Evolutionary conservation across 225 moss, liverwort and hornwort genomes (phyloP).

Genomic region (Polytrichum formosum): DNA sequence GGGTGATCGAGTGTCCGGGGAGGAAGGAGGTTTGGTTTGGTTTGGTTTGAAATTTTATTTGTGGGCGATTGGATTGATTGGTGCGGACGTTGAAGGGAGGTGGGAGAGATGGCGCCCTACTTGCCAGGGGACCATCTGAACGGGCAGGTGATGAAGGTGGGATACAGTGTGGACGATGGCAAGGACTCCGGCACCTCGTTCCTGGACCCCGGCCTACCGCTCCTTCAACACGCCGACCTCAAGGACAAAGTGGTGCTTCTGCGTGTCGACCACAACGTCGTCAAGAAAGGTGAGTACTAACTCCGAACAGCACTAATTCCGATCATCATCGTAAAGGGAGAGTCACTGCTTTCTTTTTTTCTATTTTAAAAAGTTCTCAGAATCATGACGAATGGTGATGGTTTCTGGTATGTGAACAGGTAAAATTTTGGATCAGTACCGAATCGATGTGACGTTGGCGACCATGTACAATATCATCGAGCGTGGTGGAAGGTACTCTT

Average conservation of each 20-base stretch:
- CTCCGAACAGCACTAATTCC: neutral
- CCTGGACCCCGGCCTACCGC: slow-evolving; percentile 71
- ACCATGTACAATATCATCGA: slow-evolving; percentile 95
- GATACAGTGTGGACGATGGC: slow-evolving; percentile 83
- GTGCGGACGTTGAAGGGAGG: neutral
- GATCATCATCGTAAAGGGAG: neutral
- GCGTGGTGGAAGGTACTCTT: slow-evolving; percentile 65
- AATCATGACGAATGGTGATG: neutral
- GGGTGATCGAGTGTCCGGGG: too few relatives aligned
- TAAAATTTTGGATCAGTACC: slow-evolving; percentile 74
- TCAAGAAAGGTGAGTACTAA: slow-evolving; percentile 60
- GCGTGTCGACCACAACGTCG: slow-evolving; percentile 91
- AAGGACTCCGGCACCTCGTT: slow-evolving; percentile 24
- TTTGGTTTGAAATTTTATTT: neutral
- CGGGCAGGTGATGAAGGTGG: slow-evolving; percentile 57
- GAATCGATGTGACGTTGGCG: slow-evolving; percentile 80
- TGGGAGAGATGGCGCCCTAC: slow-evolving; percentile 64
- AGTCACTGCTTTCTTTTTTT: neutral
- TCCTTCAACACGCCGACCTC: slow-evolving; percentile 85
- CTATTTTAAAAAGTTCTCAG: neutral
- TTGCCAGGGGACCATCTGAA: slow-evolving; percentile 46
- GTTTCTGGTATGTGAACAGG: slow-evolving; percentile 28
- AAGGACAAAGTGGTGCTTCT: slow-evolving; percentile 89
- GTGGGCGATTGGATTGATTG: neutral
- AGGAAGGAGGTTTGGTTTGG: too few relatives aligned